Conservation (phyloP, 441 rosid species). For the Breynia disticha region DNA sequence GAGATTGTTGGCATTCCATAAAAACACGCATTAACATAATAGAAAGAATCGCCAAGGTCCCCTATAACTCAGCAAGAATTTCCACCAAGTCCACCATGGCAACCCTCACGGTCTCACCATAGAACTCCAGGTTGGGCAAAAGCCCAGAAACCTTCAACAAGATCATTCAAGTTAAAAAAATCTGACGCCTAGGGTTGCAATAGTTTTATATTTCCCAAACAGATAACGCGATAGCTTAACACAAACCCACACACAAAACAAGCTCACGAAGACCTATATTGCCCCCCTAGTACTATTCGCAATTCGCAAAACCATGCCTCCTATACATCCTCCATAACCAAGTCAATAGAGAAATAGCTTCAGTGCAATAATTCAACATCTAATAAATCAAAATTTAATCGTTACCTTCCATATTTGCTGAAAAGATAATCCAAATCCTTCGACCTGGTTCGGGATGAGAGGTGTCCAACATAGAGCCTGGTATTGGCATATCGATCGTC, state of each 20-base stretch:
- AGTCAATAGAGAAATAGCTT: background rate
- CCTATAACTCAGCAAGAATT: conserved; percentile 51
- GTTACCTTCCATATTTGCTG: conserved; percentile 70
- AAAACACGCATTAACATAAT: conserved; percentile 58
- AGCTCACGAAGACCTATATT: conserved; percentile 15
- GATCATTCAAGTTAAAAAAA: conserved; percentile 54
- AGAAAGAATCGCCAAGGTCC: conserved; percentile 61
- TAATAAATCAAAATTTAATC: background rate
- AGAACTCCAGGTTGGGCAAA: conserved; percentile 59
- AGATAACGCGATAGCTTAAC: conserved; percentile 16
- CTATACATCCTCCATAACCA: background rate
- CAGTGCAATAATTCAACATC: background rate
- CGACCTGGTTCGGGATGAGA: conserved; percentile 56
- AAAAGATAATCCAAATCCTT: conserved; percentile 77
- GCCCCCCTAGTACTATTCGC: conserved; percentile 1
- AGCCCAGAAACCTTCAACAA: conserved; percentile 77
- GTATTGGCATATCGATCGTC: conserved; percentile 48
- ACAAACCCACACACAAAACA: conserved; percentile 18
- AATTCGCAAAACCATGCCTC: too few relatives aligned
- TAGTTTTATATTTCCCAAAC: conserved; percentile 34
- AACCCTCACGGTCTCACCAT: conserved; percentile 54
- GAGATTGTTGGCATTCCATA: conserved; percentile 69
- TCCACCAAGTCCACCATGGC: conserved; percentile 66
- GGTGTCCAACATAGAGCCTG: conserved; percentile 59
- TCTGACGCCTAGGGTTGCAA: conserved; percentile 34